Base-by-base conservation (phyloP, 2,329 filamentous ascomycete genomes). In the Cercospora zeae-maydis region DNA sequence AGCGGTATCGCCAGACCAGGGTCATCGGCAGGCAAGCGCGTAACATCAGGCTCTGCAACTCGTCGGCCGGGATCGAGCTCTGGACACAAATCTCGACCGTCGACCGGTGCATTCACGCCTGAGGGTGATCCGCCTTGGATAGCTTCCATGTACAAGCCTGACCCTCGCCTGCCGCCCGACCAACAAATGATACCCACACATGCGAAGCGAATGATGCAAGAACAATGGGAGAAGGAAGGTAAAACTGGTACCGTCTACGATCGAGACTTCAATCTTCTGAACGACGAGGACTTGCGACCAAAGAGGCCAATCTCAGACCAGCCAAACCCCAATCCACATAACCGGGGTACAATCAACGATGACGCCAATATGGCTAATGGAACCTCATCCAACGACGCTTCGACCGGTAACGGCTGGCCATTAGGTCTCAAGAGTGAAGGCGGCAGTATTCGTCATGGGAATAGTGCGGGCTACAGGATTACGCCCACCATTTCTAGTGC, bases 81-180 rank as follows among this genome's bases (percentile, higher is more conserved):
- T 27, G 68, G 67, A 34, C 66, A 70, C 36, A 71, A 69, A 27
- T 71, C 74, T 71, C 76, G 72, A 76, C 82, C 71, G 74, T 82
- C 76, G 85, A 91, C 78, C 80, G 86, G 64, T 87, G 91, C 83
- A 69, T 59, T 67, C 11, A 90, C 88, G 73, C 85, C 88, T 0
- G 95, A 98, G 80, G 95, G 95, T 19, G 93, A 98, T 59, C 92
- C 95, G 9, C 95, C 95, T 57, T 99, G 95, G 95, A 85, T 98
- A 78, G 86, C 95, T 51, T 91, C 90, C 21, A 92, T 96, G 78
- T 99, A 97, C 77, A 96, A 96, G 73, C 95, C 95, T 0, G 95
- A 99, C 74, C 95, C 95, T 31, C 88, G 92, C 64, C 81, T 99
- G 34, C 95, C 95, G 5, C 95, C 92, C 0, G 95, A 99, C 66